Evolutionary conservation across 1,284 basidiomycete species (phyloP).

Genomic region (Ceratobasidium sp.): DNA sequence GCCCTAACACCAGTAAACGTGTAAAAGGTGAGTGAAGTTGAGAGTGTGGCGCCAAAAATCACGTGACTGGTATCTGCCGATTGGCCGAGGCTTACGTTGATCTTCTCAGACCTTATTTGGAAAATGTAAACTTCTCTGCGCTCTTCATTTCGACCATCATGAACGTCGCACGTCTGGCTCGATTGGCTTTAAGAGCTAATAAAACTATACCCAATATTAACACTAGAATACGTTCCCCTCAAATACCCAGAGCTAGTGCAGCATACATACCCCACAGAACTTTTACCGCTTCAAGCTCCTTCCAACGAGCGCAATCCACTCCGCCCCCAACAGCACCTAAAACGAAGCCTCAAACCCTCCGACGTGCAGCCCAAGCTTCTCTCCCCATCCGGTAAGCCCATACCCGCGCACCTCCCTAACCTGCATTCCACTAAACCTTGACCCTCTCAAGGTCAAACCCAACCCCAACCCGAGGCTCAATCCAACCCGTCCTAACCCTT

Average conservation of each 20-base stretch:
- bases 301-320: not conserved
- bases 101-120: not conserved
- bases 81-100: conserved; percentile 33
- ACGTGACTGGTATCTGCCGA: conserved; percentile 32
- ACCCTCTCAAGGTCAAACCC: conserved; percentile 66
- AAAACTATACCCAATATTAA: not conserved
- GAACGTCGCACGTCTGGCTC: conserved; percentile 27
- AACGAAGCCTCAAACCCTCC: conserved; percentile 74
- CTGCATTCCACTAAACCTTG: too few relatives aligned
- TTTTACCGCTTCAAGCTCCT: not conserved
- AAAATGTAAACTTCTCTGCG: conserved; percentile 23
- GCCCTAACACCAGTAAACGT: not conserved
- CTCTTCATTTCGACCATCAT: conserved; percentile 35
- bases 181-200: not conserved
- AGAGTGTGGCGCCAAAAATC: conserved; percentile 4
- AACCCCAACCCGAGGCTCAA: conserved; percentile 80
- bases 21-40: conserved; percentile 24
- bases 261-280: not conserved
- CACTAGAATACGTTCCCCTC: not conserved
- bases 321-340: conserved; percentile 45
- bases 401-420: too few relatives aligned
- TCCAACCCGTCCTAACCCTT: conserved; percentile 79
- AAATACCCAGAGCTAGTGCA: not conserved
- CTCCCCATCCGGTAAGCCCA: conserved; percentile 71
- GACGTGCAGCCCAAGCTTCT: conserved; percentile 78